phyloP scores from a whole-genome alignment of 805 yeast species.

The Helenozyma rhizophorensis region DNA sequence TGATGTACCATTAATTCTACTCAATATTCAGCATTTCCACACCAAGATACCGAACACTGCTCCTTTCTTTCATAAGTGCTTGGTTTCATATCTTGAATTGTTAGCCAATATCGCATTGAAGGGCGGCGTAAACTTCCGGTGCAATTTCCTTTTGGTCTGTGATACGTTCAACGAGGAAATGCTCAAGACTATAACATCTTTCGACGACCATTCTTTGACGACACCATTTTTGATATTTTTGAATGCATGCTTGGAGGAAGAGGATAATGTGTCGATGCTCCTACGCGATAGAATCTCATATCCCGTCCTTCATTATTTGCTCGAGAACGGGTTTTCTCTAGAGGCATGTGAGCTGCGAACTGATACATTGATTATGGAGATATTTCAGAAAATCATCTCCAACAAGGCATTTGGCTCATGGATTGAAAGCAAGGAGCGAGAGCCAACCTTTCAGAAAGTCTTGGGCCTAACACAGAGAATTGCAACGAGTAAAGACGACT shows the following conservation, averaged over 20 bases:
- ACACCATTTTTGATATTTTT: constrained; percentile 8
- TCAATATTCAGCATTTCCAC: constrained; percentile 7
- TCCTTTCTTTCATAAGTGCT: constrained; percentile 5
- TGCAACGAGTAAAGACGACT: constrained; percentile 34
- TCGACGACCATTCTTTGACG: not conserved
- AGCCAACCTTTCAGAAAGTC: no score
- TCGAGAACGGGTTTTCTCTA: no score
- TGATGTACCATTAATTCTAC: constrained; percentile 5
- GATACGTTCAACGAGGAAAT: constrained; percentile 3
- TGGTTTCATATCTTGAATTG: constrained; percentile 11
- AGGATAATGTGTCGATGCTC: not conserved
- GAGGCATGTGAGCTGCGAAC: not conserved
- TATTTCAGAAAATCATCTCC: constrained; percentile 5
- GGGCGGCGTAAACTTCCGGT: not conserved
- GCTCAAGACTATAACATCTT: not conserved
- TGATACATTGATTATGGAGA: not conserved
- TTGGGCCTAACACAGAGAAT: no score
- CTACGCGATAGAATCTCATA: not conserved
- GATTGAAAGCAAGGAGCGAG: no score
- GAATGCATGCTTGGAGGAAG: not conserved
- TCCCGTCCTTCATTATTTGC: constrained; percentile 3
- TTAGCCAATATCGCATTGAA: constrained; percentile 10
- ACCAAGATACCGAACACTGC: not conserved
- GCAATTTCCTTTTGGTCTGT: constrained; percentile 1
- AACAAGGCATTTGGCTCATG: no score